phyloP scores from a whole-genome alignment of 2,329 filamentous ascomycete species.

The Neofusicoccum parvum region DNA sequence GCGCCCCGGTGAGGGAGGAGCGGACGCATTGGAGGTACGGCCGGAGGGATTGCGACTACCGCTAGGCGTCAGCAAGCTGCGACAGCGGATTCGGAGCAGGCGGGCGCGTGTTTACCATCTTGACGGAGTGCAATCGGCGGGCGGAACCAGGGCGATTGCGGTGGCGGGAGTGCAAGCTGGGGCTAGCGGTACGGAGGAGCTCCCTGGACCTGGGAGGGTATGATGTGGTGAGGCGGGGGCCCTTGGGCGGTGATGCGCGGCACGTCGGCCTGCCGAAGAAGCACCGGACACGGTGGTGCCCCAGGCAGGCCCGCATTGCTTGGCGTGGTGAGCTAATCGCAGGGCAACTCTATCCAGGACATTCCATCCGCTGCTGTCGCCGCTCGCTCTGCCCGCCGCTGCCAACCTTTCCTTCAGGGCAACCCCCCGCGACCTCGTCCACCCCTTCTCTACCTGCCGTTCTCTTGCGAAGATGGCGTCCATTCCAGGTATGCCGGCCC shows the following conservation, averaged over 20 bases:
- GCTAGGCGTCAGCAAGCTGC: slow-evolving; percentile 29
- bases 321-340: slow-evolving; percentile 18
- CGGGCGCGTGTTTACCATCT: slow-evolving; percentile 6
- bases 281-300: background rate
- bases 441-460: background rate
- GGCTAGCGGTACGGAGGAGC: slow-evolving; percentile 14
- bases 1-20: slow-evolving; percentile 87
- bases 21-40: slow-evolving; percentile 96
- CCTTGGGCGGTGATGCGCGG: slow-evolving; percentile 21
- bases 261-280: background rate
- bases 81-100: background rate
- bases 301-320: slow-evolving; percentile 4
- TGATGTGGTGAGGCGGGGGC: slow-evolving; percentile 21
- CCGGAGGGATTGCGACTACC: slow-evolving; percentile 89
- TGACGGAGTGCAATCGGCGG: slow-evolving; percentile 5
- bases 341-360: slow-evolving; percentile 11
- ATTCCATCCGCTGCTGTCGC: slow-evolving; percentile 13
- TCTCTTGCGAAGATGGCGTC: slow-evolving; percentile 3
- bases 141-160: background rate
- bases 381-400: background rate
- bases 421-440: background rate
- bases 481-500: slow-evolving; percentile 19
- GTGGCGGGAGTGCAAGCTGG: slow-evolving; percentile 2
- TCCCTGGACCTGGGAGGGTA: slow-evolving; percentile 14
- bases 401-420: background rate